Evolutionary conservation across 805 yeast species (phyloP).

Genomic region (Myxozyma melibiosi): DNA sequence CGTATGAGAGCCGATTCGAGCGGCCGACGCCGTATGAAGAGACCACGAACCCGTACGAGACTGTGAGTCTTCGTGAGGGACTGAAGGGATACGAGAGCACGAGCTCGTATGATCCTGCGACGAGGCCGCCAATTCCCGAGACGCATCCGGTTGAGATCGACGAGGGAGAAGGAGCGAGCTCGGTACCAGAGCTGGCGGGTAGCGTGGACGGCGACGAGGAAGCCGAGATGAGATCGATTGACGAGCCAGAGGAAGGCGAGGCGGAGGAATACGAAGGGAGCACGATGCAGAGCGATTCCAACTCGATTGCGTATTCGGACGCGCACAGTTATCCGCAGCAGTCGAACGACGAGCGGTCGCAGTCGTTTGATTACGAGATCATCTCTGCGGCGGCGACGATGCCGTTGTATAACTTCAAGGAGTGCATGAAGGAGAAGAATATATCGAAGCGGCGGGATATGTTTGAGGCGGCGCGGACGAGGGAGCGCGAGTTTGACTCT

Average conservation of each 20-base stretch:
- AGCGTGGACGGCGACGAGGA: too few species aligned
- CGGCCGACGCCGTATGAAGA: neutral
- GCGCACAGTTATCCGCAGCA: constrained; percentile 1
- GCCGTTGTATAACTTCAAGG: constrained; percentile 10
- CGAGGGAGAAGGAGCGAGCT: neutral
- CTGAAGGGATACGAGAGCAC: too few species aligned
- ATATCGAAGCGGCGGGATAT: constrained; percentile 8
- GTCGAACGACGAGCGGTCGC: neutral
- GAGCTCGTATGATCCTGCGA: neutral
- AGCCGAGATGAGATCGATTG: too few species aligned
- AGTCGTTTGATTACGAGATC: neutral
- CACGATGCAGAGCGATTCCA: neutral
- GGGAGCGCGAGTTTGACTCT: constrained; percentile 11
- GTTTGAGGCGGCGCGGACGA: constrained; percentile 19
- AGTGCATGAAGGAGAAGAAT: constrained; percentile 13
- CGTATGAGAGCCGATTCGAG: neutral
- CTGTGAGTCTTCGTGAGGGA: too few species aligned
- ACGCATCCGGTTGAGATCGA: neutral
- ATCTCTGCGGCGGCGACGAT: constrained; percentile 9
- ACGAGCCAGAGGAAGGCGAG: neutral
- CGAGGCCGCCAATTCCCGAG: constrained; percentile 1
- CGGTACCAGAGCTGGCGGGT: too few species aligned
- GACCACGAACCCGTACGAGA: neutral
- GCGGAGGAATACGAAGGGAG: neutral
- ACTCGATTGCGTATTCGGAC: constrained; percentile 7